phyloP scores from a whole-genome alignment of 495 filamentous ascomycete genomes.

The Aspergillus panamensis region DNA sequence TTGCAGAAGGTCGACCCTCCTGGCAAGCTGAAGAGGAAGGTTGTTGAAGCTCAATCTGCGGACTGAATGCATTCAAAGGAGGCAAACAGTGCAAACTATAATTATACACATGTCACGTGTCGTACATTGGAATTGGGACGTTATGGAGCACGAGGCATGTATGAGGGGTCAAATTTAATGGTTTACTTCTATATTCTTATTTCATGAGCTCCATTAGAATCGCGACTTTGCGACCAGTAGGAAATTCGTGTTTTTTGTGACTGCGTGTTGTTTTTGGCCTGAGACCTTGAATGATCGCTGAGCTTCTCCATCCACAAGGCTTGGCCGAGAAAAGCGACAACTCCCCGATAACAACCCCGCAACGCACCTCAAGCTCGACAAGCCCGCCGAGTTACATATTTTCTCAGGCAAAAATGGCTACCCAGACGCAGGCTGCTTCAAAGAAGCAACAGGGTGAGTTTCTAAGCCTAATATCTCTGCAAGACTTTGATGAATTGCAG shows the following conservation, averaged over 20 bases:
- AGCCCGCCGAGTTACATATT: constrained; percentile 17
- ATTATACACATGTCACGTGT: constrained; percentile 11
- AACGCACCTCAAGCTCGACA: constrained; percentile 30
- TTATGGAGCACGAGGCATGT: not conserved
- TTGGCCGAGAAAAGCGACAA: constrained; percentile 4
- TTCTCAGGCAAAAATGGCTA: constrained; percentile 34
- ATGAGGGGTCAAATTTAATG: too few relatives aligned
- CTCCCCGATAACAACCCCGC: constrained; percentile 3
- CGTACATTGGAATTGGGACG: not conserved
- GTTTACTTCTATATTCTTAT: too few relatives aligned
- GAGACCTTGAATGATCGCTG: not conserved
- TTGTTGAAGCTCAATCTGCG: not conserved
- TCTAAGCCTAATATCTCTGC: constrained; percentile 15
- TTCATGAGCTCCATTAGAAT: too few relatives aligned
- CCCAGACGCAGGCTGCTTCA: constrained; percentile 46
- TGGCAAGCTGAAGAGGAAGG: constrained; percentile 8
- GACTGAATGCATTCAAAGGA: constrained; percentile 9
- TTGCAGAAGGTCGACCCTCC: constrained; percentile 16
- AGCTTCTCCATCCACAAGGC: not conserved
- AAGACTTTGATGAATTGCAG: constrained; percentile 17
- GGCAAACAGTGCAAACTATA: constrained; percentile 21
- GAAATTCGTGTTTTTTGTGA: not conserved
- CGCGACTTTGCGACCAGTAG: too few relatives aligned
- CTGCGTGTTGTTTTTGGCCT: not conserved
- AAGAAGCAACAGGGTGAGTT: constrained; percentile 82